Conservation (phyloP, 169 alveolate genomes). For the Neospora caninum region DNA sequence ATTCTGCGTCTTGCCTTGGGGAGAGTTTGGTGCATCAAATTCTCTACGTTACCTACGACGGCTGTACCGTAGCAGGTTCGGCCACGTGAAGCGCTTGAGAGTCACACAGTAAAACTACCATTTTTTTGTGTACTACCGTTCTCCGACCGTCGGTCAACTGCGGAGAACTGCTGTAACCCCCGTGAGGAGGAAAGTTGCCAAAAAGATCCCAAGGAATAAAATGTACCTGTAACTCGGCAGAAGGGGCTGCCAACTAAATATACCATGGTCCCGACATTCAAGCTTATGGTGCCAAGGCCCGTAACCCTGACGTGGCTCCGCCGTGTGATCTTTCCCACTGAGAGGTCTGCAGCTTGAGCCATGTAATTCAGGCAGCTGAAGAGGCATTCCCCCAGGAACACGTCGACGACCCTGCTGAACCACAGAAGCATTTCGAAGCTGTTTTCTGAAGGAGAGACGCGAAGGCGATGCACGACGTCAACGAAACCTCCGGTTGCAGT, state of each 20-base stretch:
- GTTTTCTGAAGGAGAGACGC: neutral
- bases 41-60: too few species aligned
- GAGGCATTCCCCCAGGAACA: neutral
- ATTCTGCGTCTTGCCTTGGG: too few species aligned
- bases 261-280: neutral
- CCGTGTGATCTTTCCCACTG: neutral
- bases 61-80: too few species aligned
- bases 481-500: neutral
- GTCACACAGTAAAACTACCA: too few species aligned
- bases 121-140: too few species aligned
- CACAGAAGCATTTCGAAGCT: neutral
- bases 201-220: too few species aligned
- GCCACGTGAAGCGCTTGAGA: too few species aligned
- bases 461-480: conserved; percentile 5
- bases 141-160: too few species aligned
- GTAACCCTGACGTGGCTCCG: neutral
- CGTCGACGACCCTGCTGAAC: neutral
- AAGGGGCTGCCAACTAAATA: conserved; percentile 14
- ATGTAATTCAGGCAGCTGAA: neutral
- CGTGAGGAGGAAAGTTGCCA: too few species aligned
- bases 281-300: neutral
- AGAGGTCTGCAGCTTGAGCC: neutral
- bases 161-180: too few species aligned
- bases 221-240: neutral
- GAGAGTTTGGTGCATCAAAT: too few species aligned